These are phyloP conservation scores for Oryza officinalis DNA, from an alignment of 176 grass and related monocot genomes.

Conservation along the genomic window DNA sequence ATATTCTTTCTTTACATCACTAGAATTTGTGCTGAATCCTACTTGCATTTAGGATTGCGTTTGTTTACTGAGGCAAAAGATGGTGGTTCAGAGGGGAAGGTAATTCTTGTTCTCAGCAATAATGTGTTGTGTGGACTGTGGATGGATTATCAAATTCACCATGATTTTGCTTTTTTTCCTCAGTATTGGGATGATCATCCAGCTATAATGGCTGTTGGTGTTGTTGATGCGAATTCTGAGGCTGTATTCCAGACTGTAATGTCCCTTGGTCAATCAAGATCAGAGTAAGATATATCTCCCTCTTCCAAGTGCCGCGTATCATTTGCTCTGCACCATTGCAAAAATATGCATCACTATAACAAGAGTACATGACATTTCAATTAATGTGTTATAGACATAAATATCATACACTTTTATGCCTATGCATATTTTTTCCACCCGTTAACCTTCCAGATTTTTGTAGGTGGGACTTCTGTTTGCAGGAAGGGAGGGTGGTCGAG, in stretches of 20 bases:
- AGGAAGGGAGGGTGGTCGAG: slow-evolving; percentile 84
- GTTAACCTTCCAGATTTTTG: slow-evolving; percentile 30
- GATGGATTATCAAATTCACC: slow-evolving; percentile 23
- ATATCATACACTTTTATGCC: slow-evolving; percentile 14
- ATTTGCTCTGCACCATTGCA: background rate
- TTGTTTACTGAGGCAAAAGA: slow-evolving; percentile 96
- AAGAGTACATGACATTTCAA: background rate
- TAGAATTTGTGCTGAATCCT: slow-evolving; percentile 25
- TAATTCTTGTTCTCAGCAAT: slow-evolving; percentile 38
- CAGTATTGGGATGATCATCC: slow-evolving; percentile 96
- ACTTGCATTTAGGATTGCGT: slow-evolving; percentile 64
- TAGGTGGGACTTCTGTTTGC: slow-evolving; percentile 97
- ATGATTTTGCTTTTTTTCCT: slow-evolving; percentile 40
- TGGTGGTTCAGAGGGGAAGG: slow-evolving; percentile 69
- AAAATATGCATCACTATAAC: background rate
- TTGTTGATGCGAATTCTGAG: slow-evolving; percentile 88
- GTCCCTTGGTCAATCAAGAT: slow-evolving; percentile 93
- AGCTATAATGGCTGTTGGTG: slow-evolving; percentile 97
- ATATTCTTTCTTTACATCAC: slow-evolving; percentile 20
- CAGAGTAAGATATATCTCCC: slow-evolving; percentile 69
- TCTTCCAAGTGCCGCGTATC: background rate
- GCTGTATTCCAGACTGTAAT: slow-evolving; percentile 88
- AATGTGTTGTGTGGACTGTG: background rate
- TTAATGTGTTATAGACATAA: slow-evolving; percentile 12
- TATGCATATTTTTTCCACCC: background rate